Evolutionary conservation across 2,329 filamentous ascomycete genomes (phyloP).

Genomic region (Cytospora mali): DNA sequence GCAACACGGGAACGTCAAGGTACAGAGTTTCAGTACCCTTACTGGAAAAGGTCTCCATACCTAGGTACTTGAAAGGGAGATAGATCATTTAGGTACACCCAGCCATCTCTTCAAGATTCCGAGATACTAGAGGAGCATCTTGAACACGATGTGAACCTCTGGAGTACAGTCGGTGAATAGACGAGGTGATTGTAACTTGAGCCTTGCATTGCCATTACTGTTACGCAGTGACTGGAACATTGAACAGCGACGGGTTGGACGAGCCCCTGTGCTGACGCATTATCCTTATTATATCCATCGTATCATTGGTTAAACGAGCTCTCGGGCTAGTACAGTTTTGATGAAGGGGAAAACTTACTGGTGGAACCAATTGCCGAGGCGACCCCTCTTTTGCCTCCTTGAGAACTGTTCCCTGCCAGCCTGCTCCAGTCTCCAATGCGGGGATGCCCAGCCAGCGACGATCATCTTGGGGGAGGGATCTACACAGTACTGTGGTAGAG

Average conservation of each 20-base stretch:
- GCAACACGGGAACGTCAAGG: conserved; percentile 6
- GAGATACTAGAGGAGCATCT: neutral
- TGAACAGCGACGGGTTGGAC: no score
- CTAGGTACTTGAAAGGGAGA: neutral
- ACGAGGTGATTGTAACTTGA: no score
- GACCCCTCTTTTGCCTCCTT: conserved; percentile 17
- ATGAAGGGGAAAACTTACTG: neutral
- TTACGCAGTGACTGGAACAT: no score
- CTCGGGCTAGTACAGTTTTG: neutral
- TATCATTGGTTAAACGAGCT: neutral
- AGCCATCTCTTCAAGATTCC: neutral
- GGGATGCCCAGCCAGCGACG: neutral
- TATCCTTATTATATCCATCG: neutral
- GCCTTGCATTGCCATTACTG: no score
- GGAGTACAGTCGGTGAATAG: no score
- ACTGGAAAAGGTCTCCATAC: no score
- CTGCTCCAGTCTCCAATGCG: neutral
- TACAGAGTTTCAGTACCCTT: no score
- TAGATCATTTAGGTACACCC: neutral
- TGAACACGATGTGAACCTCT: neutral
- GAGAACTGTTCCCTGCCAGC: conserved; percentile 5
- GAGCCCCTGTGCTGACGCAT: neutral
- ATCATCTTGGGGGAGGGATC: neutral
- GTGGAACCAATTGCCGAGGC: conserved; percentile 14
- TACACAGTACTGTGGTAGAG: no score